These are phyloP conservation scores for Aureobasidium subglaciale DNA, from an alignment of 2,329 filamentous ascomycete species.

Conservation along the genomic window DNA sequence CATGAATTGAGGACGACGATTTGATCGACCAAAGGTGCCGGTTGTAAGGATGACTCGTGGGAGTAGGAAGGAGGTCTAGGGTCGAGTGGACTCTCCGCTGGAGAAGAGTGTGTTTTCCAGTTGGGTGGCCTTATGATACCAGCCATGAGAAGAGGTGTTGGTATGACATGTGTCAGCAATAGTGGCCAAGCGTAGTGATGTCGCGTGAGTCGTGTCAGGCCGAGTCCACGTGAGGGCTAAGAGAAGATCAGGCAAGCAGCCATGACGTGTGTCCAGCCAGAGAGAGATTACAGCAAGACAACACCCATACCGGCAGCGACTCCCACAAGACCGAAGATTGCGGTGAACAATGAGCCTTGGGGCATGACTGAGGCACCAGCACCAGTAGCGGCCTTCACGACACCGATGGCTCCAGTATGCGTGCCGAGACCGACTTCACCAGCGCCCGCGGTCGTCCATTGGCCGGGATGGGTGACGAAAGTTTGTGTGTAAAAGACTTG, in stretches of 20 bases:
- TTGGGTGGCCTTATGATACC: background rate
- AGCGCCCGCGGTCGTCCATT: constrained; percentile 20
- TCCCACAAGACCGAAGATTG: background rate
- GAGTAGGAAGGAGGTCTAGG: background rate
- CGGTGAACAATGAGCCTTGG: constrained; percentile 3
- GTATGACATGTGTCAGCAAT: background rate
- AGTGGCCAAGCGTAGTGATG: background rate
- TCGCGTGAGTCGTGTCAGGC: background rate
- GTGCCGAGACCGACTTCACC: constrained; percentile 27
- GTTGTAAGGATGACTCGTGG: background rate
- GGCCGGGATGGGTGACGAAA: constrained; percentile 25
- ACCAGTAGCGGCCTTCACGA: constrained; percentile 1
- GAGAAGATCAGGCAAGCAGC: background rate
- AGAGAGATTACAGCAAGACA: constrained; percentile 5
- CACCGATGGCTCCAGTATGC: constrained; percentile 12
- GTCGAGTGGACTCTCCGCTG: background rate
- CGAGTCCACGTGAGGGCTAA: background rate
- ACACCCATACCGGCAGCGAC: constrained; percentile 9
- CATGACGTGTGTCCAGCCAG: background rate
- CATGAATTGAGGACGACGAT: no score
- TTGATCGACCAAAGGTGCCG: no score
- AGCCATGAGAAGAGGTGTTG: background rate
- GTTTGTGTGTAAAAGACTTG: constrained; percentile 27
- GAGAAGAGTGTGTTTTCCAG: background rate
- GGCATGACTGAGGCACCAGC: background rate